These are phyloP conservation scores for Purpureocillium lavendulum DNA, from an alignment of 2,329 filamentous ascomycete species.

Conservation along the genomic window DNA sequence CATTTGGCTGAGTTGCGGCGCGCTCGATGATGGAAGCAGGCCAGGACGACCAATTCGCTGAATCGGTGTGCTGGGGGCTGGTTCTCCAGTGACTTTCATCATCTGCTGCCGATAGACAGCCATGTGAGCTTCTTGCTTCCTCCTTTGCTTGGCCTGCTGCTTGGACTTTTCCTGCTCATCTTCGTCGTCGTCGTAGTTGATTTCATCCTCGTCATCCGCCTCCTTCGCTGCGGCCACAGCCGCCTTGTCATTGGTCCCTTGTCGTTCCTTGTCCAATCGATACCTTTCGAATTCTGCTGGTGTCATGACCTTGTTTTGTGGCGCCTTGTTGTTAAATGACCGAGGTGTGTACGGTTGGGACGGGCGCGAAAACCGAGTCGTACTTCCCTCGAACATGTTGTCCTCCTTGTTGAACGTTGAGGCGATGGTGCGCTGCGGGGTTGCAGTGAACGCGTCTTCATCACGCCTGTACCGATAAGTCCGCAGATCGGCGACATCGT, in stretches of 20 bases:
- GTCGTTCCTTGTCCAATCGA: constrained; percentile 63
- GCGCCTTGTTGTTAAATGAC: constrained; percentile 22
- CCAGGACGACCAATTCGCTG: constrained; percentile 39
- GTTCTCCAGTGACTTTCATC: constrained; percentile 88
- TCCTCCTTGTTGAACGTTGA: constrained; percentile 36
- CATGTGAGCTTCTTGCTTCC: constrained; percentile 85
- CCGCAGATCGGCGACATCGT: neutral
- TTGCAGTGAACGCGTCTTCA: constrained; percentile 29
- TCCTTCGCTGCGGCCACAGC: constrained; percentile 39
- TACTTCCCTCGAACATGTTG: constrained; percentile 45
- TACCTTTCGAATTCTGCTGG: constrained; percentile 80
- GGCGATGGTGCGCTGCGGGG: constrained; percentile 16
- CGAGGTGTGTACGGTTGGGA: constrained; percentile 25
- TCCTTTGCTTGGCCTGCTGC: constrained; percentile 65
- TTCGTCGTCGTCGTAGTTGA: constrained; percentile 64
- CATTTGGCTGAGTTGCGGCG: constrained; percentile 45
- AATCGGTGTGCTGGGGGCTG: constrained; percentile 23
- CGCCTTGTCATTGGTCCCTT: constrained; percentile 33
- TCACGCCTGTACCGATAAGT: constrained; percentile 26
- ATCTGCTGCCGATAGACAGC: constrained; percentile 87
- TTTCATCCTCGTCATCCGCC: constrained; percentile 56
- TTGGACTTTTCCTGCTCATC: constrained; percentile 71
- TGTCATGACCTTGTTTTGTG: constrained; percentile 77
- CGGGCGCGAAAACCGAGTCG: constrained; percentile 26
- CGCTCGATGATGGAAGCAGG: constrained; percentile 51